phyloP scores from a whole-genome alignment of 2,329 filamentous ascomycete species.

The Fusarium succisae region DNA sequence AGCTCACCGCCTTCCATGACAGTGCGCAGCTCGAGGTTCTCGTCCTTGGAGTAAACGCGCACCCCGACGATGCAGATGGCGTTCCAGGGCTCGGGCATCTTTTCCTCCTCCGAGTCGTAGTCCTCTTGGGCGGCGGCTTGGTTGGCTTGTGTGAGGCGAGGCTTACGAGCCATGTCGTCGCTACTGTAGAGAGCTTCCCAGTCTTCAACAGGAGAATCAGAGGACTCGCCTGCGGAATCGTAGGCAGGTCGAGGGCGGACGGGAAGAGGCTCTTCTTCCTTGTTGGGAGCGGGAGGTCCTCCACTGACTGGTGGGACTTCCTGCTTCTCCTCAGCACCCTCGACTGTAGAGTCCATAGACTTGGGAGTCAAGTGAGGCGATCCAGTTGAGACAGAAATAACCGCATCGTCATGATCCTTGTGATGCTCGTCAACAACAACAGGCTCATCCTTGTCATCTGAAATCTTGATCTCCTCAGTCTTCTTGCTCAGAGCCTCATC shows the following conservation, averaged over 20 bases:
- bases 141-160: conserved; percentile 52
- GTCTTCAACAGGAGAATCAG: conserved; percentile 67
- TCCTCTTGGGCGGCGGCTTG: conserved; percentile 48
- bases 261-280: conserved; percentile 29
- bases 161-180: conserved; percentile 66
- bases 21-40: conserved; percentile 61
- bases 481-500: conserved; percentile 38
- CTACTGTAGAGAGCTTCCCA: conserved; percentile 68
- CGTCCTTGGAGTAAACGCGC: conserved; percentile 69
- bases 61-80: conserved; percentile 69
- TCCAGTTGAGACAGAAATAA: conserved; percentile 45
- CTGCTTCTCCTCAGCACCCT: conserved; percentile 46
- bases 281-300: conserved; percentile 34
- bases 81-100: conserved; percentile 67
- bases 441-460: conserved; percentile 13
- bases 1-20: conserved; percentile 66
- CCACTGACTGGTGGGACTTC: conserved; percentile 45
- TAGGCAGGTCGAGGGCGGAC: conserved; percentile 44
- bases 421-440: conserved; percentile 21
- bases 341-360: conserved; percentile 41
- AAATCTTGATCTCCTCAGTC: conserved; percentile 15
- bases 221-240: conserved; percentile 63
- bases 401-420: conserved; percentile 36
- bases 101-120: conserved; percentile 67
- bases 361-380: conserved; percentile 48